A percentile compares a stretch with the other conserved stretches of the same genome.
Conservation (phyloP, 352 stramenopile genomes). For the Blastocystis sp. region DNA sequence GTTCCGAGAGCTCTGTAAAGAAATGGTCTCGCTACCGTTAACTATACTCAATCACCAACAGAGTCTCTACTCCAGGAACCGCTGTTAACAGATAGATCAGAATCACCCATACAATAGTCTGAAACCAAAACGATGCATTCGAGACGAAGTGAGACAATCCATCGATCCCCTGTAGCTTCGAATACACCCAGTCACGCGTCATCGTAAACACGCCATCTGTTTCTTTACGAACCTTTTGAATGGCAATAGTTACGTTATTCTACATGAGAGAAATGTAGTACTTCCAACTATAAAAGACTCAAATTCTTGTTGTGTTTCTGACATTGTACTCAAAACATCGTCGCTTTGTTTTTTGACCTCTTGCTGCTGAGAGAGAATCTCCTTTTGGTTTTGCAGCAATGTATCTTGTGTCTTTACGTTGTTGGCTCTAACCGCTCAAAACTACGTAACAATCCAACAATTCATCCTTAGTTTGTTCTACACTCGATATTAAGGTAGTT, state of each 20-base stretch:
- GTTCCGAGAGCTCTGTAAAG: neutral
- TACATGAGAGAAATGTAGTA: neutral
- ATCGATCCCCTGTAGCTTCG: neutral
- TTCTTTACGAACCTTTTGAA: neutral
- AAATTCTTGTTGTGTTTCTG: neutral
- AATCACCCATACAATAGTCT: constrained; percentile 4
- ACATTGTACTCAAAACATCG: neutral
- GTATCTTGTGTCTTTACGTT: neutral
- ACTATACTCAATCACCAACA: neutral
- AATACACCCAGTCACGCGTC: neutral
- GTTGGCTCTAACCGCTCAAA: neutral
- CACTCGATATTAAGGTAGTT: neutral
- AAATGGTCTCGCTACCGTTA: neutral
- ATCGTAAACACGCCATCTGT: neutral
- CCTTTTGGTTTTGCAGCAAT: neutral
- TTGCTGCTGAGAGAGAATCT: neutral
- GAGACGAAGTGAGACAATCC: neutral
- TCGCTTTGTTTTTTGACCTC: neutral
- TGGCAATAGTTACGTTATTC: neutral
- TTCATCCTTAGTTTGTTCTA: neutral
- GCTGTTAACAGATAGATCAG: neutral
- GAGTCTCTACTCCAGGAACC: neutral
- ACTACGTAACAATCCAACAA: neutral
- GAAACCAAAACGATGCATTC: neutral
- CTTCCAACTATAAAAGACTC: neutral